Conservation (phyloP, 1,284 basidiomycete genomes). For the Sporisorium iseilematis-ciliati region DNA sequence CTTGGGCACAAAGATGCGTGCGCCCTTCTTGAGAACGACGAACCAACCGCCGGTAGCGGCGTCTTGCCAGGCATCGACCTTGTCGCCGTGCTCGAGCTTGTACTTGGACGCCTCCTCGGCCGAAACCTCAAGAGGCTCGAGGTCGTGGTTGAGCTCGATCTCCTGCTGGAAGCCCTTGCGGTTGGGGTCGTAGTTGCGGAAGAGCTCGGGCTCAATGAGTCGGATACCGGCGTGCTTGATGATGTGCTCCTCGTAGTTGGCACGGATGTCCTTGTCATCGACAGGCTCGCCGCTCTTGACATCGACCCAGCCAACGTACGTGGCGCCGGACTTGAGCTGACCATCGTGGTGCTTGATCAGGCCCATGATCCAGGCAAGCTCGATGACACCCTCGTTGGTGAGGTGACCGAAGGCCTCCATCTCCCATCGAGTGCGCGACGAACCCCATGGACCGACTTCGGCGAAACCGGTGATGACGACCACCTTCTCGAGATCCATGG, state of each 20-base stretch:
- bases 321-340: constrained; percentile 80
- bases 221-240: constrained; percentile 92
- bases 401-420: constrained; percentile 65
- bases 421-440: constrained; percentile 98
- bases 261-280: constrained; percentile 95
- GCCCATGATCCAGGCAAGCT: constrained; percentile 99
- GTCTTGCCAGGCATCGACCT: constrained; percentile 93
- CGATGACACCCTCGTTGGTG: constrained; percentile 91
- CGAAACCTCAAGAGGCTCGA: constrained; percentile 94
- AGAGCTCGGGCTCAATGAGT: constrained; percentile 94
- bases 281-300: constrained; percentile 94
- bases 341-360: constrained; percentile 98
- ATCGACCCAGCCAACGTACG: constrained; percentile 98
- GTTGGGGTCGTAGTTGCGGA: constrained; percentile 96
- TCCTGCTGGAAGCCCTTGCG: constrained; percentile 98
- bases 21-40: constrained; percentile 98
- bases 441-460: constrained; percentile 99
- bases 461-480: constrained; percentile 95
- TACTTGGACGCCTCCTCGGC: constrained; percentile 92
- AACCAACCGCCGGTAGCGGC: constrained; percentile 85
- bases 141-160: constrained; percentile 93
- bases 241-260: constrained; percentile 94
- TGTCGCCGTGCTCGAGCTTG: constrained; percentile 95
- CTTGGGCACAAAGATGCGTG: constrained; percentile 92
- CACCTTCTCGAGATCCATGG: constrained; percentile 92